Percentiles rank a stretch among this genome's conserved stretches.
These are phyloP conservation scores for Termitomyces sp. DNA, from an alignment of 768 basidiomycete genomes.

Conservation along the genomic window DNA sequence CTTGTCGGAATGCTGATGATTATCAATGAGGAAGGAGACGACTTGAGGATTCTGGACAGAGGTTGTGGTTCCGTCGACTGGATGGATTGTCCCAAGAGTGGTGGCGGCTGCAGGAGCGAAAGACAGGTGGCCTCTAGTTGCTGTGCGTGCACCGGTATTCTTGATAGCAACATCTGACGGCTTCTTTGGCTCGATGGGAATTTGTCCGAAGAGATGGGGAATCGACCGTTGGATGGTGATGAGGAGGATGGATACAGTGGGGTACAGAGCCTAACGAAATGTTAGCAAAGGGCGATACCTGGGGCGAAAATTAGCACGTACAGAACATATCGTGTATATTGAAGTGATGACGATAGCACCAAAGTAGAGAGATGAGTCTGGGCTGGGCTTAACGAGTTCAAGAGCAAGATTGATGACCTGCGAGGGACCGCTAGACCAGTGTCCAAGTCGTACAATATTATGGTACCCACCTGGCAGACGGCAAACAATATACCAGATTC, in stretches of 20 bases:
- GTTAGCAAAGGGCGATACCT: not conserved
- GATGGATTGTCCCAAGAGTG: slow-evolving; percentile 3
- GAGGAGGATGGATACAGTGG: slow-evolving; percentile 4
- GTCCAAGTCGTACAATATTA: not conserved
- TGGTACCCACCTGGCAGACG: slow-evolving; percentile 1
- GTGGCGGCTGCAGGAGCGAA: slow-evolving; percentile 4
- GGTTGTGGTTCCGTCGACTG: not conserved
- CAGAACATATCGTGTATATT: slow-evolving; percentile 7
- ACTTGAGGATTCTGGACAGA: not conserved
- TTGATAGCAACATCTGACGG: not conserved
- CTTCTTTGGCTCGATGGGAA: slow-evolving; percentile 1
- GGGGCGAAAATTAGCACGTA: not conserved
- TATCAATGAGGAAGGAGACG: slow-evolving; percentile 4
- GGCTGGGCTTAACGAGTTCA: slow-evolving; percentile 3
- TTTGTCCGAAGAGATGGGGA: slow-evolving; percentile 7
- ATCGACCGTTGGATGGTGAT: slow-evolving; percentile 7
- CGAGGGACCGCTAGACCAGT: not conserved
- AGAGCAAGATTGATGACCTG: slow-evolving; percentile 10
- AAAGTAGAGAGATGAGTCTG: slow-evolving; percentile 11
- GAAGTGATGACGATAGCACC: slow-evolving; percentile 8
- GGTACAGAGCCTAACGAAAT: slow-evolving; percentile 4
- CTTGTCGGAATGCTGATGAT: slow-evolving; percentile 1
- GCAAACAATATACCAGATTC: slow-evolving; percentile 10
- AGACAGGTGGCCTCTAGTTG: slow-evolving; percentile 6
- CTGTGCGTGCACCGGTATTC: slow-evolving; percentile 5